Conservation (phyloP, 179 eudicot genomes). For the Corrigiola litoralis region DNA sequence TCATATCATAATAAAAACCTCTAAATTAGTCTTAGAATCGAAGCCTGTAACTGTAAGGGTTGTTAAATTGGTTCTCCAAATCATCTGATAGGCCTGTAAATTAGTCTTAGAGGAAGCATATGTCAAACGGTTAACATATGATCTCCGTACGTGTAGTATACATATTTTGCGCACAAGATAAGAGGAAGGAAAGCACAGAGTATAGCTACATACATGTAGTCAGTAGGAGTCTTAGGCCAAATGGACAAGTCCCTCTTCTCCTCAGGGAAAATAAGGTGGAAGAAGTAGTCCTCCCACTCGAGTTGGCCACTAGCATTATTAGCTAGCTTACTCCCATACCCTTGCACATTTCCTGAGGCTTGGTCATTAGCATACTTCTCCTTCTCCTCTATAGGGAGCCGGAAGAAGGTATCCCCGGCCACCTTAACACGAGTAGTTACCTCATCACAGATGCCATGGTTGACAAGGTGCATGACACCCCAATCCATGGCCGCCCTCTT, state of each 20-base stretch:
- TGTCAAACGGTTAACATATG: too few relatives aligned
- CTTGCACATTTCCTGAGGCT: slow-evolving; percentile 75
- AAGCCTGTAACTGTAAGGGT: too few relatives aligned
- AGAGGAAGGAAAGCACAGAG: not conserved
- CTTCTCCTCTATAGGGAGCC: slow-evolving; percentile 79
- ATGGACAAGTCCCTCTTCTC: slow-evolving; percentile 64
- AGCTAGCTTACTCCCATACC: slow-evolving; percentile 91
- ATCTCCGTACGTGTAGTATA: too few relatives aligned
- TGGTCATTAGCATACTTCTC: slow-evolving; percentile 91
- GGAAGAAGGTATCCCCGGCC: slow-evolving; percentile 69
- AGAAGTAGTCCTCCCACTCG: slow-evolving; percentile 94
- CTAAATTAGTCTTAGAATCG: too few relatives aligned
- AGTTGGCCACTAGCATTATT: slow-evolving; percentile 74
- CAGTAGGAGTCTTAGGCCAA: slow-evolving; percentile 76
- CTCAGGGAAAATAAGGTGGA: slow-evolving; percentile 71
- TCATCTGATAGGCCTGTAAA: too few relatives aligned
- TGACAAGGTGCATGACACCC: slow-evolving; percentile 91
- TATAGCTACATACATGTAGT: slow-evolving; percentile 61
- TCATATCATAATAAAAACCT: too few relatives aligned
- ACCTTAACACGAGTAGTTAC: slow-evolving; percentile 52
- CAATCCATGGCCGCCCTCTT: slow-evolving; percentile 72
- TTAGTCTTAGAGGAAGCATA: too few relatives aligned
- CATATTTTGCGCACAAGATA: too few relatives aligned
- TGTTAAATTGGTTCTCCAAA: too few relatives aligned
- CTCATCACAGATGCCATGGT: slow-evolving; percentile 71